Percentiles rank a stretch among this genome's conserved stretches.
phyloP scores from a whole-genome alignment of 148 eudicot species.

The Pouteria glomerata region DNA sequence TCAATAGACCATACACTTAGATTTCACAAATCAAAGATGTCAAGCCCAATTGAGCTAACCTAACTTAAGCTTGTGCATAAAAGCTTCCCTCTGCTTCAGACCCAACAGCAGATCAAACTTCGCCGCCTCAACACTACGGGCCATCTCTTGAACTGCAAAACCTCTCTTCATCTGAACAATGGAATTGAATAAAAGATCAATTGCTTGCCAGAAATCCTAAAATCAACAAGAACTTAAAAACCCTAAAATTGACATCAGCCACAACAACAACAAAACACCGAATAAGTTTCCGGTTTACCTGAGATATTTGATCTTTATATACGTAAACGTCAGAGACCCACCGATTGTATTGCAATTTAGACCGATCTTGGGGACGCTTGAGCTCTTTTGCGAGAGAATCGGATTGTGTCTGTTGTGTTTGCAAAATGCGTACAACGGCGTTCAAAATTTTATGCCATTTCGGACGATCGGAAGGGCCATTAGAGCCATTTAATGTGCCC shows the following conservation, averaged over 20 bases:
- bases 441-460: conserved; percentile 42
- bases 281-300: conserved; percentile 28
- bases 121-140: conserved; percentile 16
- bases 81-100: conserved; percentile 30
- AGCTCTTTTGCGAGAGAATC: conserved; percentile 29
- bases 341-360: conserved; percentile 22
- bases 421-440: conserved; percentile 24
- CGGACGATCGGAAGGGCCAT: conserved; percentile 28
- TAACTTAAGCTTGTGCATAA: conserved; percentile 30
- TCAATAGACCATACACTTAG: not conserved
- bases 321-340: conserved; percentile 28
- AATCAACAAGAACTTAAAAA: too few species aligned
- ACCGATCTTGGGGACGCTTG: conserved; percentile 27
- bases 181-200: conserved; percentile 9
- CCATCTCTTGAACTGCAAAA: conserved; percentile 18
- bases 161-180: conserved; percentile 31
- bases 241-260: too few species aligned
- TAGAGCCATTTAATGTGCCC: conserved; percentile 20
- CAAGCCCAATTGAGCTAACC: conserved; percentile 32
- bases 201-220: conserved; percentile 10
- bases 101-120: conserved; percentile 29
- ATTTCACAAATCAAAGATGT: not conserved
- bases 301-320: conserved; percentile 27
- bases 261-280: not conserved
- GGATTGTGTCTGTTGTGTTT: conserved; percentile 31